Conservation (phyloP, 371 early-diverging fungal genomes). For the Mucor racemosus region DNA sequence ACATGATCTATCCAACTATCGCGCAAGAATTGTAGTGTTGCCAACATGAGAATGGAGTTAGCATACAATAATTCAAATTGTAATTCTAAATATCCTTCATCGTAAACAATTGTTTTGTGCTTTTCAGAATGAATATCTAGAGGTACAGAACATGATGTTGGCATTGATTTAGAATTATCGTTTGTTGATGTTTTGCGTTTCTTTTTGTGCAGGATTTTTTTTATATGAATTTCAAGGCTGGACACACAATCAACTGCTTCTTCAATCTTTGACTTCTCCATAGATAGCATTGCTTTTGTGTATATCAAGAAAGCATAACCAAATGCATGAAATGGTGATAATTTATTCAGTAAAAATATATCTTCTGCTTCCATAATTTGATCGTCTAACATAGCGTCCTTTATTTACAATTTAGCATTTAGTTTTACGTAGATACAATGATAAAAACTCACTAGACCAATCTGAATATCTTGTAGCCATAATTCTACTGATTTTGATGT, state of each 20-base stretch:
- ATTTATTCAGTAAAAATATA: conserved; percentile 19
- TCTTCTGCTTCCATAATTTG: conserved; percentile 27
- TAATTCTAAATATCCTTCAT: neutral
- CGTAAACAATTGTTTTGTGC: neutral
- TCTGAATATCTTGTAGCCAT: conserved; percentile 24
- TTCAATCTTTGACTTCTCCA: conserved; percentile 16
- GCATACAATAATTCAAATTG: conserved; percentile 33
- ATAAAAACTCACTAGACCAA: conserved; percentile 21
- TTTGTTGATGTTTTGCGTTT: neutral
- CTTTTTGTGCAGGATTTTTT: neutral
- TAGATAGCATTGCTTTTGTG: conserved; percentile 33
- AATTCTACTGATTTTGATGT: neutral
- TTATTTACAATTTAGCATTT: neutral
- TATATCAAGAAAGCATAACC: conserved; percentile 36
- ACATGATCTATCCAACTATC: conserved; percentile 39
- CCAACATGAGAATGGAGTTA: conserved; percentile 36
- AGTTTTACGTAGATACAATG: neutral
- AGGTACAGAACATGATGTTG: conserved; percentile 5
- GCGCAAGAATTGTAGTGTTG: conserved; percentile 36
- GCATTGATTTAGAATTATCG: neutral
- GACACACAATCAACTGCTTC: conserved; percentile 11
- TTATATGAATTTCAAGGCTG: conserved; percentile 4
- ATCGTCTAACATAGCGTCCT: conserved; percentile 40
- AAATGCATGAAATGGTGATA: conserved; percentile 39
- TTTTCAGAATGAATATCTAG: neutral